Conservation (phyloP, 176 grass and related monocot species). For the Hsuehochloa calcarea region DNA sequence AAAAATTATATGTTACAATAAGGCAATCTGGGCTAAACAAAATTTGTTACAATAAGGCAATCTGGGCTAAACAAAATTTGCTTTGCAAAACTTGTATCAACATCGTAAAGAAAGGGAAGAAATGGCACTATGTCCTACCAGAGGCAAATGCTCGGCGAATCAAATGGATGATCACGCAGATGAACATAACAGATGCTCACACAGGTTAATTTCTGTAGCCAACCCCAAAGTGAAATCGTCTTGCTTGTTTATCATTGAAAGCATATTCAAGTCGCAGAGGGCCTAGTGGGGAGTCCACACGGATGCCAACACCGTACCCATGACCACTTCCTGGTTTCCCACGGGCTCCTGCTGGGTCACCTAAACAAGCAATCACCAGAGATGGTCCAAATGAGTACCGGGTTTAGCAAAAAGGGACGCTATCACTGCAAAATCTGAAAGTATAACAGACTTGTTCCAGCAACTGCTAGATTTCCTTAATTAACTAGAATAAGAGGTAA, state of each 20-base stretch:
- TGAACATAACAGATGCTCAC: not conserved
- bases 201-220: conserved; percentile 73
- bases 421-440: not conserved
- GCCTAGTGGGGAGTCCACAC: conserved; percentile 83
- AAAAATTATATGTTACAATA: conserved; percentile 1
- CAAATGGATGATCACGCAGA: not conserved
- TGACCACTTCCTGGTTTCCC: conserved; percentile 83
- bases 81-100: not conserved
- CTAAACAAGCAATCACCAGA: conserved; percentile 42
- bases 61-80: conserved; percentile 19
- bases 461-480: not conserved
- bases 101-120: not conserved
- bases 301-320: conserved; percentile 79
- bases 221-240: conserved; percentile 86
- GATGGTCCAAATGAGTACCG: conserved; percentile 22
- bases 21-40: conserved; percentile 12
- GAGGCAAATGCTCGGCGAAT: conserved; percentile 2
- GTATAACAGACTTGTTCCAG: not conserved
- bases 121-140: conserved; percentile 23
- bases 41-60: conserved; percentile 1
- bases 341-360: conserved; percentile 84
- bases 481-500: not conserved
- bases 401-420: not conserved
- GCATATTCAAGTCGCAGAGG: conserved; percentile 82
- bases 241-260: conserved; percentile 75